A percentile compares a stretch with the other conserved stretches of the same genome.
phyloP scores from a whole-genome alignment of 2,329 filamentous ascomycete species.

The Exophiala alcalophila region DNA sequence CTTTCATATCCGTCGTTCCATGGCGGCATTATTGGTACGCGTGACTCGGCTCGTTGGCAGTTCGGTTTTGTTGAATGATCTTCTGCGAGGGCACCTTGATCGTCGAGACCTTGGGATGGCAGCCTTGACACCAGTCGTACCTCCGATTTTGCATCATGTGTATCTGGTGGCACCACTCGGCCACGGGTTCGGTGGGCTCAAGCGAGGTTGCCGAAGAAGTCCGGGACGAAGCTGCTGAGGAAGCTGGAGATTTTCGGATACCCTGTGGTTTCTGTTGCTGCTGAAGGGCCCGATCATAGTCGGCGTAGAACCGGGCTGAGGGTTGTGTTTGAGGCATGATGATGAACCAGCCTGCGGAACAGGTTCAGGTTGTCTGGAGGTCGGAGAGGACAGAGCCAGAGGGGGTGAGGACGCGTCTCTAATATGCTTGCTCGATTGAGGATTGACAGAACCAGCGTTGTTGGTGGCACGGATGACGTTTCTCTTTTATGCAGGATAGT shows the following conservation, averaged over 20 bases:
- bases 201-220: constrained; percentile 23
- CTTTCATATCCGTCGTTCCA: not conserved
- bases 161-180: constrained; percentile 31
- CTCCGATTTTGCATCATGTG: constrained; percentile 28
- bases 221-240: constrained; percentile 21
- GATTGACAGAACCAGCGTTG: not conserved
- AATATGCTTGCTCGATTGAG: constrained; percentile 4
- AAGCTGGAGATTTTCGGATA: constrained; percentile 11
- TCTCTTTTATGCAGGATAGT: constrained; percentile 5
- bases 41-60: constrained; percentile 16
- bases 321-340: constrained; percentile 13
- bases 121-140: constrained; percentile 30
- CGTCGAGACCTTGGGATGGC: constrained; percentile 19
- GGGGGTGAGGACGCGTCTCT: not conserved
- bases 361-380: not conserved
- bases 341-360: not conserved
- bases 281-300: constrained; percentile 17
- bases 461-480: constrained; percentile 5
- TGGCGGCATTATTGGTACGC: constrained; percentile 27
- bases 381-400: not conserved
- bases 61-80: constrained; percentile 16
- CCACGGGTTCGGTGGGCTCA: constrained; percentile 24
- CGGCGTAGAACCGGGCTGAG: constrained; percentile 15
- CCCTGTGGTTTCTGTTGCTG: constrained; percentile 1
- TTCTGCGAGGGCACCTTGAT: constrained; percentile 21